Conservation (phyloP, 2,329 filamentous ascomycete species). For the Fusarium hainanense region DNA sequence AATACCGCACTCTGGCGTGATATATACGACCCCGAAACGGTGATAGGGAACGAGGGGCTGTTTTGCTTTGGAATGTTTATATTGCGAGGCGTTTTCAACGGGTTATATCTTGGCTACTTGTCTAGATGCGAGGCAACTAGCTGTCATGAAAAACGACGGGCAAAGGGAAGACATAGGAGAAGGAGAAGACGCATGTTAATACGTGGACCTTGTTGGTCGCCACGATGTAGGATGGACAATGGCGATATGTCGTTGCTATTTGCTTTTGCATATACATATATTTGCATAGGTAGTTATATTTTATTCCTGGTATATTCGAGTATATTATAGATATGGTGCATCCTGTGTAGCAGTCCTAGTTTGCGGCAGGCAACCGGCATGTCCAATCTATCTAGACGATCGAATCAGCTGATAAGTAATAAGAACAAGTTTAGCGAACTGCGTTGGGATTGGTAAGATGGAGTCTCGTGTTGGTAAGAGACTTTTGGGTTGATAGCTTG, state of each 20-base stretch:
- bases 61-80: slow-evolving; percentile 32
- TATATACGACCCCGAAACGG: slow-evolving; percentile 10
- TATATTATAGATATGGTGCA: not conserved
- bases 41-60: slow-evolving; percentile 7
- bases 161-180: slow-evolving; percentile 14
- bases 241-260: slow-evolving; percentile 14
- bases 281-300: slow-evolving; percentile 37
- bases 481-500: slow-evolving; percentile 26
- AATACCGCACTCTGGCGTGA: slow-evolving; percentile 20
- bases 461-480: slow-evolving; percentile 22
- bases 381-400: not conserved
- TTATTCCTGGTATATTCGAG: not conserved
- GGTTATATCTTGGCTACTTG: slow-evolving; percentile 16
- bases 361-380: not conserved
- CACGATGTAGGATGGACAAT: slow-evolving; percentile 6
- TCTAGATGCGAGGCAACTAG: slow-evolving; percentile 9
- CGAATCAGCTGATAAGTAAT: not conserved
- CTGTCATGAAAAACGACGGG: slow-evolving; percentile 21
- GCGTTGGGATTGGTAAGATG: slow-evolving; percentile 16
- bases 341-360: not conserved
- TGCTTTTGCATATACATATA: slow-evolving; percentile 33
- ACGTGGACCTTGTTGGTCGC: slow-evolving; percentile 9
- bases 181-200: slow-evolving; percentile 28
- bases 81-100: slow-evolving; percentile 41
- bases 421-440: not conserved